These are phyloP conservation scores for Neurospora sp. DNA, from an alignment of 2,329 filamentous ascomycete genomes.

Conservation along the genomic window DNA sequence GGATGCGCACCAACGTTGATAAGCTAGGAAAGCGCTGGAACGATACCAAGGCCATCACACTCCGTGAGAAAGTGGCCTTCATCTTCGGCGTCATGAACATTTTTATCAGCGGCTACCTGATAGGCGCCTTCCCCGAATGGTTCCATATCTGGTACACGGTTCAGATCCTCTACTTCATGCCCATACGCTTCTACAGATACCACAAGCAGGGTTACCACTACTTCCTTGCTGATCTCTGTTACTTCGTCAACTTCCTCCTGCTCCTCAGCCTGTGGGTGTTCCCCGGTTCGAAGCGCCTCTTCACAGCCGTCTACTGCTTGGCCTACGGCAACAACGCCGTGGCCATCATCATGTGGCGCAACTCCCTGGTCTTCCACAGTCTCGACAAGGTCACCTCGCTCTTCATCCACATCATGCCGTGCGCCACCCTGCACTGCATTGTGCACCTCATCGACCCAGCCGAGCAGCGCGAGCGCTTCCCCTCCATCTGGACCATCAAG, in stretches of 20 bases:
- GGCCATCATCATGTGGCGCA: conserved; percentile 98
- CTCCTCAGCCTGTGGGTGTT: conserved; percentile 83
- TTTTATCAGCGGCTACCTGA: conserved; percentile 88
- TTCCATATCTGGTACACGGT: conserved; percentile 90
- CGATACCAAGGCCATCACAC: conserved; percentile 76
- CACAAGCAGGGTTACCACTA: conserved; percentile 90
- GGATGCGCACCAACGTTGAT: conserved; percentile 83
- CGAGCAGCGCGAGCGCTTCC: conserved; percentile 61
- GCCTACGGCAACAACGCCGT: conserved; percentile 95
- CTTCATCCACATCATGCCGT: conserved; percentile 99
- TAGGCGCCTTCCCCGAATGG: conserved; percentile 73
- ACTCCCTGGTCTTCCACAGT: conserved; percentile 95
- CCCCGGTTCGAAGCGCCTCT: conserved; percentile 78
- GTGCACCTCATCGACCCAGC: conserved; percentile 68
- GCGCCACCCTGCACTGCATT: conserved; percentile 82
- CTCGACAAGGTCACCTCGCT: conserved; percentile 96
- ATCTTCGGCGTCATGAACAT: conserved; percentile 96
- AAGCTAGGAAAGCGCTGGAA: conserved; percentile 79
- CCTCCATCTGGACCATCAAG: conserved; percentile 77
- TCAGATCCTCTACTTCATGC: conserved; percentile 92
- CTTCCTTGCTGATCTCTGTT: conserved; percentile 93
- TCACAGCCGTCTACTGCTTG: conserved; percentile 85
- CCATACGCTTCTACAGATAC: conserved; percentile 85
- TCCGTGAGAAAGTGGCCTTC: conserved; percentile 90
- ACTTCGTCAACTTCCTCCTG: conserved; percentile 88